Evolutionary conservation across 2,329 filamentous ascomycete species (phyloP).

Genomic region (Ascochyta koolunga): DNA sequence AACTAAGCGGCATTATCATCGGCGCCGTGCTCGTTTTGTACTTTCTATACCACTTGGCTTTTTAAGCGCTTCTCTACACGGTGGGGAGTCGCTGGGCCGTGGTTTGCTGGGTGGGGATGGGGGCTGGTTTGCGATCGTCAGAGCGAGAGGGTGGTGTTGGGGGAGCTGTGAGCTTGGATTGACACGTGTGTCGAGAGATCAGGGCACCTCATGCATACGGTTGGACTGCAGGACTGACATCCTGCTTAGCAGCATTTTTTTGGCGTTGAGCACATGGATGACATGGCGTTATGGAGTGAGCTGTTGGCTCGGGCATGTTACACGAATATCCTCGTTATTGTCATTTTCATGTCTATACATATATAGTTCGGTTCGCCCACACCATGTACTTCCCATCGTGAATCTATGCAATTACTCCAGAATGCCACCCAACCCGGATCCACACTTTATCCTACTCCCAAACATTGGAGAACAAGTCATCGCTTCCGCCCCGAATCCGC

Average conservation of each 20-base stretch:
- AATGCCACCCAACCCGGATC: background rate
- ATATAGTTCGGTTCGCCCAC: background rate
- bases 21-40: slow-evolving; percentile 70
- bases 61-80: background rate
- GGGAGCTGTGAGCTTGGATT: no score
- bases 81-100: no score
- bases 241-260: no score
- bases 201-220: no score
- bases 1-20: slow-evolving; percentile 83
- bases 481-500: slow-evolving; percentile 63
- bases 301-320: no score
- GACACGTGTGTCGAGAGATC: no score
- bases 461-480: slow-evolving; percentile 94
- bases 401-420: slow-evolving; percentile 16
- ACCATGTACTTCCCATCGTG: background rate
- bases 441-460: slow-evolving; percentile 68
- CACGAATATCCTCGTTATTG: background rate
- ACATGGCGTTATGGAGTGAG: no score
- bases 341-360: slow-evolving; percentile 3
- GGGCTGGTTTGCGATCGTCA: no score
- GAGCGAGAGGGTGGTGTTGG: no score
- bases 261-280: no score
- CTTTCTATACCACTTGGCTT: slow-evolving; percentile 9
- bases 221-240: no score
- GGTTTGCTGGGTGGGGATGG: no score